These are phyloP conservation scores for Phoenix dactylifera DNA, from an alignment of 176 grass and related monocot species.

Conservation along the genomic window DNA sequence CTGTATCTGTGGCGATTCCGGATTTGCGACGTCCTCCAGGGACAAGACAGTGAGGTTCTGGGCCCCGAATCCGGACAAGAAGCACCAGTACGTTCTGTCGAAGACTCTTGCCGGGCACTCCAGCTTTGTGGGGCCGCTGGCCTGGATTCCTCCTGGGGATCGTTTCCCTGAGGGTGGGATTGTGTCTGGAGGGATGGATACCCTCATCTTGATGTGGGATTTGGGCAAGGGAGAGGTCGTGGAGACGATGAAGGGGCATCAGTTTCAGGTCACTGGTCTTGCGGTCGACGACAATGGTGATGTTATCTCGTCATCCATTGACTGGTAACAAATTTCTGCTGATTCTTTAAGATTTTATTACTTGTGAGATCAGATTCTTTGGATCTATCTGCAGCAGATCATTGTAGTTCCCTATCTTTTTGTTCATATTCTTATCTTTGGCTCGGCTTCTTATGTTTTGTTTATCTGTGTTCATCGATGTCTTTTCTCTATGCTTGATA, in stretches of 20 bases:
- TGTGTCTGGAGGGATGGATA: slow-evolving; percentile 93
- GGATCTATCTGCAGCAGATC: no score
- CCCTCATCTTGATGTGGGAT: slow-evolving; percentile 64
- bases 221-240: slow-evolving; percentile 48
- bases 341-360: no score
- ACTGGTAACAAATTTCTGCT: slow-evolving; percentile 40
- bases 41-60: slow-evolving; percentile 71
- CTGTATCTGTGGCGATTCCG: slow-evolving; percentile 75
- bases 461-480: no score
- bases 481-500: no score
- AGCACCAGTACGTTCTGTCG: slow-evolving; percentile 44
- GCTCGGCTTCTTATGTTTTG: no score
- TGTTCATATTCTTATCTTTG: no score
- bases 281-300: slow-evolving; percentile 75
- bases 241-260: slow-evolving; percentile 70
- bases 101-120: slow-evolving; percentile 81
- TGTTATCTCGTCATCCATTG: slow-evolving; percentile 88
- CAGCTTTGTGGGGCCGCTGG: slow-evolving; percentile 80
- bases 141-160: slow-evolving; percentile 67
- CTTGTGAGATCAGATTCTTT: no score
- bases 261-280: slow-evolving; percentile 83
- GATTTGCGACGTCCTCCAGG: slow-evolving; percentile 80
- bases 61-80: slow-evolving; percentile 40
- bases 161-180: slow-evolving; percentile 68
- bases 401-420: no score